Evolutionary conservation across 2,329 filamentous ascomycete genomes (phyloP).

Genomic region (Pseudocercospora pini-densiflorae): DNA sequence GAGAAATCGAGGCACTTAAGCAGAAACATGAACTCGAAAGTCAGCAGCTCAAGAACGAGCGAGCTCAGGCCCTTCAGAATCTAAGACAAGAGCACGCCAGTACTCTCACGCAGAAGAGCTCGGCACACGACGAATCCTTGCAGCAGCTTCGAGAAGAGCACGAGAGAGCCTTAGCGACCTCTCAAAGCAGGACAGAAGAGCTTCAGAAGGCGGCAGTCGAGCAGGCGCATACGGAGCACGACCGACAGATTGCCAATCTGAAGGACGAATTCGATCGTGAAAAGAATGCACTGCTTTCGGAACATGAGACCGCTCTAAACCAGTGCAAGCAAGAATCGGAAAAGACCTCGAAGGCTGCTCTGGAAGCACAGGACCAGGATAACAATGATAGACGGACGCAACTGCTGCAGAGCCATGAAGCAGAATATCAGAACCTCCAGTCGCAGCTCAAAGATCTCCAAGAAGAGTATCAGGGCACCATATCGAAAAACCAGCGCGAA

Average conservation of each 20-base stretch:
- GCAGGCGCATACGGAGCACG: constrained; percentile 3
- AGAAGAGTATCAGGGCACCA: constrained; percentile 6
- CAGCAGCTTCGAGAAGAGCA: not conserved
- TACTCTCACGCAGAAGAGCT: not conserved
- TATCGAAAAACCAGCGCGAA: constrained; percentile 2
- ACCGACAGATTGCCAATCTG: constrained; percentile 1
- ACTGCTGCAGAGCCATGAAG: constrained; percentile 4
- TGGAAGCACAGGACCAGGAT: constrained; percentile 5
- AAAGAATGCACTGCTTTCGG: not conserved
- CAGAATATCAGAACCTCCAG: constrained; percentile 5
- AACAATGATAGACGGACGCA: not conserved
- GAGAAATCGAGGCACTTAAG: not conserved
- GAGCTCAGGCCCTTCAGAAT: not conserved
- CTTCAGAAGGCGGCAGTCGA: constrained; percentile 13
- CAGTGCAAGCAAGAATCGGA: not conserved
- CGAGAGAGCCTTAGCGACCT: constrained; percentile 26
- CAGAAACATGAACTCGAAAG: not conserved
- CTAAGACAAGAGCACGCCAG: not conserved
- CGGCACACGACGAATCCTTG: too few species aligned
- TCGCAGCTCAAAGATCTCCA: constrained; percentile 15
- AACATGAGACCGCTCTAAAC: constrained; percentile 1
- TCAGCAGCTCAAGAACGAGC: not conserved
- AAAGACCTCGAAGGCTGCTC: not conserved
- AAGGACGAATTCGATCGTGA: constrained; percentile 14
- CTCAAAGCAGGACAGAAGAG: constrained; percentile 15